phyloP scores from a whole-genome alignment of 164 flowering plant genomes.

The Saururus chinensis region DNA sequence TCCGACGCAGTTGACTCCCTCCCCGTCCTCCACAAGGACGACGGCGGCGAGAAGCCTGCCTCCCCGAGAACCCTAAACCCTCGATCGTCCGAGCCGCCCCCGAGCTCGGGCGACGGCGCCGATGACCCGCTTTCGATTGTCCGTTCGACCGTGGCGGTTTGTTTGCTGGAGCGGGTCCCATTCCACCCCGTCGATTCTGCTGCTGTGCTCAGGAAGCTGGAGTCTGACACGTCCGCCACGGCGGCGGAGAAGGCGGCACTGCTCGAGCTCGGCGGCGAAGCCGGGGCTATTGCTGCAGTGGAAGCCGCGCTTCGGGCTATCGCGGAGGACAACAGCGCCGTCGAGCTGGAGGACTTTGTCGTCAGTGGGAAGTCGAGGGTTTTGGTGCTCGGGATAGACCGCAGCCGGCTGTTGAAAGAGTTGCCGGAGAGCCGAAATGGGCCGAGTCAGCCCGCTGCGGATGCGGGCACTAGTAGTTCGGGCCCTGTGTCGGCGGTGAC shows the following conservation, averaged over 20 bases:
- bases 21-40: conserved; percentile 1
- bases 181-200: conserved; percentile 71
- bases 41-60: neutral
- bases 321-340: conserved; percentile 62
- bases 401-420: conserved; percentile 60
- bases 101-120: neutral
- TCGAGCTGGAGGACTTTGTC: conserved; percentile 75
- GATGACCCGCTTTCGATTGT: conserved; percentile 46
- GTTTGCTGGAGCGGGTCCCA: conserved; percentile 71
- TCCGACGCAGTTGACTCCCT: neutral
- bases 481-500: neutral
- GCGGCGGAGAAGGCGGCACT: conserved; percentile 71
- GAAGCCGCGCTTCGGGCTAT: conserved; percentile 84
- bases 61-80: conserved; percentile 4
- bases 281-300: conserved; percentile 68
- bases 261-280: conserved; percentile 75
- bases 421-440: conserved; percentile 47
- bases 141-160: conserved; percentile 76
- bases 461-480: conserved; percentile 4
- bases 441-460: neutral
- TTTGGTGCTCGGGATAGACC: conserved; percentile 69
- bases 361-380: conserved; percentile 73
- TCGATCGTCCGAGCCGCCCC: conserved; percentile 2
- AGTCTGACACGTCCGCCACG: conserved; percentile 46
- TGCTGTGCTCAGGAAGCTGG: conserved; percentile 68